These are phyloP conservation scores for Eruca vesicaria DNA, from an alignment of 441 rosid genomes.

Conservation along the genomic window DNA sequence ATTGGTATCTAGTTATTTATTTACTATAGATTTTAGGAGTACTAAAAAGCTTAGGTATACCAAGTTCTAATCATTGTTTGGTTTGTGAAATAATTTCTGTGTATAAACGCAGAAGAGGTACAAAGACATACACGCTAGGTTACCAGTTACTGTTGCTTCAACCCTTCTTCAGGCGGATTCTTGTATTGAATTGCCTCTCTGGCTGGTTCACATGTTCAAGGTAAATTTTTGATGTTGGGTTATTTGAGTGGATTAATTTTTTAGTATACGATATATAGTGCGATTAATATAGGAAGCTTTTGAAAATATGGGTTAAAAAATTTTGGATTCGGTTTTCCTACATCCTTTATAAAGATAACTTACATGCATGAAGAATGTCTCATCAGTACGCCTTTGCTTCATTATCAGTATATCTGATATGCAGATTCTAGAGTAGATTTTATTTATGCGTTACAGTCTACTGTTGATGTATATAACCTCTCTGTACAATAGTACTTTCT, in stretches of 20 bases:
- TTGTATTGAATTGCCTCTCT: slow-evolving; percentile 86
- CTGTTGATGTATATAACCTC: neutral
- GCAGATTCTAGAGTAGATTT: neutral
- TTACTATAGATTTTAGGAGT: slow-evolving; percentile 1
- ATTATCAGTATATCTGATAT: neutral
- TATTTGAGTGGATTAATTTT: neutral
- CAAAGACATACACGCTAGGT: slow-evolving; percentile 66
- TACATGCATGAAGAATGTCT: neutral
- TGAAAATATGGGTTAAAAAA: neutral
- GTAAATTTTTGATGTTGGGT: slow-evolving; percentile 37
- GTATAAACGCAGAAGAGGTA: slow-evolving; percentile 70
- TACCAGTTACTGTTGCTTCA: slow-evolving; percentile 85
- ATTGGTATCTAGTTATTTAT: neutral
- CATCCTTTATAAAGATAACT: neutral
- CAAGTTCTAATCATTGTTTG: neutral
- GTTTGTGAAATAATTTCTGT: neutral
- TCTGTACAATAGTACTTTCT: neutral
- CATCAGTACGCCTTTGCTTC: neutral
- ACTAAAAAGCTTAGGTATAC: slow-evolving; percentile 2
- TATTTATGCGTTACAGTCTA: neutral
- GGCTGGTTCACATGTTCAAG: slow-evolving; percentile 97
- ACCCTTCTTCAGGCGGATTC: slow-evolving; percentile 85
- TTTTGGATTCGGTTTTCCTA: neutral
- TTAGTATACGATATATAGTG: neutral
- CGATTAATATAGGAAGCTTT: neutral